Evolutionary conservation across 1,139 yeast species (phyloP), one percentile per base, ranked within the genome.

Genomic region (Candida frijolesensis): DNA sequence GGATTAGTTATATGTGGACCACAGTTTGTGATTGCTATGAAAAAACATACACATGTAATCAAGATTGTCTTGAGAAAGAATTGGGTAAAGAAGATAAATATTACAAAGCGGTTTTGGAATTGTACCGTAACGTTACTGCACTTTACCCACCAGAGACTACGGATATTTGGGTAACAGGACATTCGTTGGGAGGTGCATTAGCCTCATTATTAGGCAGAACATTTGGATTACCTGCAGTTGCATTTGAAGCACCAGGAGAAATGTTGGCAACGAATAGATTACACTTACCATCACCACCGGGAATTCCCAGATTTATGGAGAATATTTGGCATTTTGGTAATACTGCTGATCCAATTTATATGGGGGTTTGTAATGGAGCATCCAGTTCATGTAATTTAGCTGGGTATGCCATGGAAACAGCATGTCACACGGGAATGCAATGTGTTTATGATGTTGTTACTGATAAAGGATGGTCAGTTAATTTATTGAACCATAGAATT

Each of bases 311-410:
- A 15, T 81, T 85, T 62, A 73, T 82, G 67, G 97, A 92, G 61
- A 87, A 90, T 57, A 81, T 95, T 16, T 94, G 96, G 96, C 97
- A 95, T 64, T 72, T 94, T 64, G 99, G 99, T 6, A 94, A 94
- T 65, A 94, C 96, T 1, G 99, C 97, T 0, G 99, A 94, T 65
- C 99, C 99, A 1, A 89, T 94, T 5, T 94, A 78, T 62, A 88
- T 92, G 96, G 99, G 99, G 0, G 92, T 90, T 6, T 94, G 99
- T 66, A 91, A 89, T 63, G 99, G 99, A 4, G 96, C 96, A 0
- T 85, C 95, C 8, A 87, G 96, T 1, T 70, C 94, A 3, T 94
- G 99, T 67, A 86, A 94, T 60, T 79, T 89, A 12, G 97, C 89
- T 0, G 99, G 99, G 0, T 94, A 91, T 67, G 99, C 99, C 10